Percentiles rank a stretch among this genome's conserved stretches.
These are phyloP conservation scores for Neurospora sp. DNA, from an alignment of 2,329 filamentous ascomycete genomes.

Conservation along the genomic window DNA sequence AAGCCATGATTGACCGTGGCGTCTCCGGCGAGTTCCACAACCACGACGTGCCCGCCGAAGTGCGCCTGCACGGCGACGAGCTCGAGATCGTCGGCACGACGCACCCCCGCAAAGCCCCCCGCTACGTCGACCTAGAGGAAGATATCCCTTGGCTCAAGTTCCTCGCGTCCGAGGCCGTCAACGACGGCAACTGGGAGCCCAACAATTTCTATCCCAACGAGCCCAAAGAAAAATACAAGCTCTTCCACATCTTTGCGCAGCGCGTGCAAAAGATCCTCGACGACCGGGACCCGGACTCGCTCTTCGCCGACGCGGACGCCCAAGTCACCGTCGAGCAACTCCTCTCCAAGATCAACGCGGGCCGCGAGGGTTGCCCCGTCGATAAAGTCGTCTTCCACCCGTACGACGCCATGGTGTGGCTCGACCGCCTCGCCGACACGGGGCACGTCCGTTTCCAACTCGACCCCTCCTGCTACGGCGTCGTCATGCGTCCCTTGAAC, in stretches of 20 bases:
- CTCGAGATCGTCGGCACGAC: slow-evolving; percentile 1
- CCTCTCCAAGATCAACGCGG: slow-evolving; percentile 21
- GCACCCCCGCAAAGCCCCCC: background rate
- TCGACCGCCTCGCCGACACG: slow-evolving; percentile 20
- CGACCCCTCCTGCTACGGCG: slow-evolving; percentile 15
- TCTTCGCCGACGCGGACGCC: slow-evolving; percentile 17
- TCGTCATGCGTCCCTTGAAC: slow-evolving; percentile 19
- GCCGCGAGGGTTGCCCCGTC: slow-evolving; percentile 11
- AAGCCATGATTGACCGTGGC: slow-evolving; percentile 2
- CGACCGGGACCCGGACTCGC: slow-evolving; percentile 16
- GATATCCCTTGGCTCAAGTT: slow-evolving; percentile 27
- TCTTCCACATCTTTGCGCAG: slow-evolving; percentile 24
- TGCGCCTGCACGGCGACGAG: slow-evolving; percentile 9
- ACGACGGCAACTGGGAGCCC: slow-evolving; percentile 11
- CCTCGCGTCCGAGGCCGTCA: slow-evolving; percentile 21
- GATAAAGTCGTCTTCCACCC: slow-evolving; percentile 19
- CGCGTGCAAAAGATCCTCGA: slow-evolving; percentile 24
- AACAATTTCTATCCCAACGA: slow-evolving; percentile 7
- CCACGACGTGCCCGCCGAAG: slow-evolving; percentile 2
- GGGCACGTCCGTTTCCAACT: slow-evolving; percentile 19
- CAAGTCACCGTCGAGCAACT: slow-evolving; percentile 19
- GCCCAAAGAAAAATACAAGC: slow-evolving; percentile 16
- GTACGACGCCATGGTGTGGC: slow-evolving; percentile 22
- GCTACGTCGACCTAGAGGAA: slow-evolving; percentile 12
- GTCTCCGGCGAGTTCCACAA: slow-evolving; percentile 3